Evolutionary conservation across 805 yeast species (phyloP).

Genomic region (Priceomyces fermenticarens): DNA sequence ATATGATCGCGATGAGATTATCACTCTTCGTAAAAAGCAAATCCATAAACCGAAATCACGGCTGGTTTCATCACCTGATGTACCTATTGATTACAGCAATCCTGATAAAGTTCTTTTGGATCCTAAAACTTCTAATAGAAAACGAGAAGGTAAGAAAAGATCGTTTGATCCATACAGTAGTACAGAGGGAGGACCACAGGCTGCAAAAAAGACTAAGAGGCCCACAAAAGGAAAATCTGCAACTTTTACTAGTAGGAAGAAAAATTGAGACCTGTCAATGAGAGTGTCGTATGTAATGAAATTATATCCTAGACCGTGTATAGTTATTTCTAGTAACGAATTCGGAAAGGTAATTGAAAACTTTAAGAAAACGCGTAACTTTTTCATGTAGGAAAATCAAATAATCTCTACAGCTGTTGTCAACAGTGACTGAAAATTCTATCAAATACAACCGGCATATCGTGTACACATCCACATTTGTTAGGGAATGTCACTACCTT

Average conservation of each 20-base stretch:
- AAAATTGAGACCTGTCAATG: not conserved
- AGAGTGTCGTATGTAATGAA: no score
- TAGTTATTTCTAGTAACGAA: no score
- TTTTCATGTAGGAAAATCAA: no score
- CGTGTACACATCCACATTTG: no score
- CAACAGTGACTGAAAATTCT: no score
- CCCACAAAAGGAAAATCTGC: constrained; percentile 34
- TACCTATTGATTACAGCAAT: constrained; percentile 40
- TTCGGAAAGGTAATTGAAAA: no score
- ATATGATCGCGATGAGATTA: constrained; percentile 33
- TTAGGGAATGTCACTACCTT: constrained; percentile 61
- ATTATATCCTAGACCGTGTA: no score
- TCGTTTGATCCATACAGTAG: constrained; percentile 60
- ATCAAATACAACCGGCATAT: no score
- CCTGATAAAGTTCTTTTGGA: constrained; percentile 41
- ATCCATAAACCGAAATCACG: constrained; percentile 7
- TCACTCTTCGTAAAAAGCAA: constrained; percentile 32
- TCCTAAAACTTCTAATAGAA: constrained; percentile 4
- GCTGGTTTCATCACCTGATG: constrained; percentile 5
- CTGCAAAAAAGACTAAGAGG: constrained; percentile 46
- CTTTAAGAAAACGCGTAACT: no score
- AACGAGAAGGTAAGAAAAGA: constrained; percentile 33
- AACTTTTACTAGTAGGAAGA: constrained; percentile 20
- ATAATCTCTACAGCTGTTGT: no score
- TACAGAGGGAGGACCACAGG: constrained; percentile 49